Base-by-base conservation (phyloP, 257 asterid genomes). In the Solanum pinnatisectum region DNA sequence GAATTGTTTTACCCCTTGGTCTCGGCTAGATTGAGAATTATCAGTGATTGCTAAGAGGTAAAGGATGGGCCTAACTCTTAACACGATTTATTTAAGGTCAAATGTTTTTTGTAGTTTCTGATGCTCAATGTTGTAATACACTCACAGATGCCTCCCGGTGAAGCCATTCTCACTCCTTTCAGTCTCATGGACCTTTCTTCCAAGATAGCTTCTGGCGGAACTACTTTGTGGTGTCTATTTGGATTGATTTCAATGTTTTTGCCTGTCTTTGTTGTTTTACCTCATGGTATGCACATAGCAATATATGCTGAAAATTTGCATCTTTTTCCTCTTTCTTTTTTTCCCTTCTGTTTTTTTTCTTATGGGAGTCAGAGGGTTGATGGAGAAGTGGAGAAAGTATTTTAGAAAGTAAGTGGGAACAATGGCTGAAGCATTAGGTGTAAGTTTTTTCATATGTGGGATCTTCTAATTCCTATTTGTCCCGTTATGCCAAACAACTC, bases 231-330 rank as follows among this genome's bases (percentile, higher is more conserved):
- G 87, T 91, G 90, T 87, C 88, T 63, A 86, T 88, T 87, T 89
- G 90, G 94, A 91, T 93, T 87, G 93, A 92, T 84, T 91, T 85
- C 84, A 88, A 91, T 89, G 87, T 78, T 90, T 33, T 86, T 92
- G 88, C 44, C 76, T 77, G 20, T 87, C 73, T 87, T 60, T 86
- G 79, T 87, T 84, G 56, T 86, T 89, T 73, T 36, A 60, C 86
- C 33, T 86, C 65, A 65, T 85, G 87, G 85, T 88, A 86, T 81
- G 86, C 88, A 82, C 52, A 86, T 84, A 84, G 74, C 72, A 49
- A 73, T 87, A 73, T 20, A 37, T 71, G 84, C 39, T 25, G 13
- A 40, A 77, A 42, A 8, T 14, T 78, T 44, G 25, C 39, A 44
- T 42, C 39, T 14, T 78, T 8, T 77, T 13, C 35, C 5, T 36